These are phyloP conservation scores for Calonectria multiphialidica DNA, from an alignment of 2,329 filamentous ascomycete genomes.

Conservation along the genomic window DNA sequence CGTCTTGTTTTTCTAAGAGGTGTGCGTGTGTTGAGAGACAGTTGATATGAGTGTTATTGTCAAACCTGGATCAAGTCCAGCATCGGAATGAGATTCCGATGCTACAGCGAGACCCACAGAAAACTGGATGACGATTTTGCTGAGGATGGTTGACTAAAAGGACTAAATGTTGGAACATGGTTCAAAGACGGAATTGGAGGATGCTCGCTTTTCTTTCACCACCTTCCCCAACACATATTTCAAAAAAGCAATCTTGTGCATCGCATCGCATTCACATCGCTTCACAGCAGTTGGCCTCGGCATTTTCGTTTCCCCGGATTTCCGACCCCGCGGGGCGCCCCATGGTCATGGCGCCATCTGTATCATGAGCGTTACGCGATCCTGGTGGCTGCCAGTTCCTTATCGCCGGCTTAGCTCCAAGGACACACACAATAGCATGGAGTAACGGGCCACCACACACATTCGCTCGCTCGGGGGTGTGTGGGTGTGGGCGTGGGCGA, in stretches of 20 bases:
- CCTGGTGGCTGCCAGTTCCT: background rate
- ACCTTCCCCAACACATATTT: background rate
- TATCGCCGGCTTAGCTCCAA: conserved; percentile 11
- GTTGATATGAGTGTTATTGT: too few relatives aligned
- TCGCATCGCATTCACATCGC: background rate
- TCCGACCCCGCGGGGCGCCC: conserved; percentile 39
- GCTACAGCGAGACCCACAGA: background rate
- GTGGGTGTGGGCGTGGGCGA: background rate
- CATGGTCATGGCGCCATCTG: background rate
- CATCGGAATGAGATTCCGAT: background rate
- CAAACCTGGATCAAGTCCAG: background rate
- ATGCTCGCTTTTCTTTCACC: background rate
- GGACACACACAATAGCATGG: conserved; percentile 8
- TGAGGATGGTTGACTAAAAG: background rate
- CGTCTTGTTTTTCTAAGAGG: too few relatives aligned
- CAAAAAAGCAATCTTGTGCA: background rate
- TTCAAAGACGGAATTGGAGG: background rate
- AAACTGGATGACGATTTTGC: background rate
- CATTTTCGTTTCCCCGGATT: conserved; percentile 39
- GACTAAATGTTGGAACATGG: too few relatives aligned
- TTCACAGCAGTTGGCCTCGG: conserved; percentile 15
- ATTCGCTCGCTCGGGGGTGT: background rate
- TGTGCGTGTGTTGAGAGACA: too few relatives aligned
- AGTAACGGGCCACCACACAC: conserved; percentile 14
- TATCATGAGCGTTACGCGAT: background rate